Evolutionary conservation across 345 rosid genomes (phyloP).

Genomic region (Eutrema japonicum): DNA sequence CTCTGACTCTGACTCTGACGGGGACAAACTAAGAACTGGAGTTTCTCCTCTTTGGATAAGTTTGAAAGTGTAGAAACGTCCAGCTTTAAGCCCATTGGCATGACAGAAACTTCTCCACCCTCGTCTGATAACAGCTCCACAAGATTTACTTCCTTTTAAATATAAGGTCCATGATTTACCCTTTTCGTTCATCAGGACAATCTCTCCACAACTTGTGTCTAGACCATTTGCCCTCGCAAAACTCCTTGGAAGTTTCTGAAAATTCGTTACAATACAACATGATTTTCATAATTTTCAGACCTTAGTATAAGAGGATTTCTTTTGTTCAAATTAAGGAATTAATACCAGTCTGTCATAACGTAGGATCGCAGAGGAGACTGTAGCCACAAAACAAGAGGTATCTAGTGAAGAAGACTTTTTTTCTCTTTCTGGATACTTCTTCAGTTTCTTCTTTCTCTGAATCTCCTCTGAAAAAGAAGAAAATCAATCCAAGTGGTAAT

Average conservation of each 20-base stretch:
- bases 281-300: too few species aligned
- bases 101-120: constrained; percentile 27
- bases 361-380: too few species aligned
- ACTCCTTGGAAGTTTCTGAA: too few species aligned
- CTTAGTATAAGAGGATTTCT: too few species aligned
- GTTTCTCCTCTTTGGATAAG: constrained; percentile 4
- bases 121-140: neutral
- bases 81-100: constrained; percentile 6
- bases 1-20: neutral
- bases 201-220: neutral
- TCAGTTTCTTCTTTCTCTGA: neutral
- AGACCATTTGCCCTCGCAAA: constrained; percentile 10
- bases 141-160: neutral
- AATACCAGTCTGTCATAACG: too few species aligned
- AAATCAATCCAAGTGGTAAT: neutral
- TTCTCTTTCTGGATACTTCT: neutral
- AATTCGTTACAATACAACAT: too few species aligned
- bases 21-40: constrained; percentile 11
- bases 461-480: constrained; percentile 1
- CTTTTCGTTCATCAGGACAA: constrained; percentile 18
- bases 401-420: constrained; percentile 3
- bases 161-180: neutral
- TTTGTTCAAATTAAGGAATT: neutral
- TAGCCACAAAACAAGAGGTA: constrained; percentile 14
- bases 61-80: constrained; percentile 10